Percentiles rank a stretch among this genome's conserved stretches.
Conservation (phyloP, 768 basidiomycete genomes). For the Amanita subjunquillea region DNA sequence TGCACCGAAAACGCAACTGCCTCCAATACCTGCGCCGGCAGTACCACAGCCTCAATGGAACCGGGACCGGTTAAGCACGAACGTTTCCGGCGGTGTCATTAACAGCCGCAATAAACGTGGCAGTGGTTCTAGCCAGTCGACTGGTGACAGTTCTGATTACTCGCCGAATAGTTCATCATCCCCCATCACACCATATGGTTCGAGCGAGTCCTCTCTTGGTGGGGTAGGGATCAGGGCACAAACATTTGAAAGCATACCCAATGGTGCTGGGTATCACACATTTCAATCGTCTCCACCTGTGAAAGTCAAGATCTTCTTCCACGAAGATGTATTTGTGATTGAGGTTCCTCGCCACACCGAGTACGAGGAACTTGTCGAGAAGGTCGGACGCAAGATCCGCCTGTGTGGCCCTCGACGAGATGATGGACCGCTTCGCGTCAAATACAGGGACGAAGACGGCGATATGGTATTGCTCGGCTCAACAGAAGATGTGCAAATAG, state of each 20-base stretch:
- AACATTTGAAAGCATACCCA: conserved; percentile 30
- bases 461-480: conserved; percentile 83
- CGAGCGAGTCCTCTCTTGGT: conserved; percentile 71
- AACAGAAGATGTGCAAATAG: conserved; percentile 91
- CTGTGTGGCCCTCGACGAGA: conserved; percentile 77
- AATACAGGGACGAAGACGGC: conserved; percentile 88
- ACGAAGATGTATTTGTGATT: conserved; percentile 92
- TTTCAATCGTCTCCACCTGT: conserved; percentile 33
- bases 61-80: conserved; percentile 10
- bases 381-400: conserved; percentile 87
- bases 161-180: conserved; percentile 79
- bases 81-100: neutral
- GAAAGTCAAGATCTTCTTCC: conserved; percentile 91
- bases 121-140: conserved; percentile 74
- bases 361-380: conserved; percentile 78
- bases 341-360: conserved; percentile 75
- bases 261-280: conserved; percentile 9
- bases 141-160: conserved; percentile 71
- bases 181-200: conserved; percentile 87
- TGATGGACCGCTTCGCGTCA: conserved; percentile 74
- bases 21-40: conserved; percentile 40
- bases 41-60: conserved; percentile 31
- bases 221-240: conserved; percentile 45
- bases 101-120: conserved; percentile 53
- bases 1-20: conserved; percentile 40